phyloP scores from a whole-genome alignment of 2,329 filamentous ascomycete genomes.

The Coniochaeta sp. region DNA sequence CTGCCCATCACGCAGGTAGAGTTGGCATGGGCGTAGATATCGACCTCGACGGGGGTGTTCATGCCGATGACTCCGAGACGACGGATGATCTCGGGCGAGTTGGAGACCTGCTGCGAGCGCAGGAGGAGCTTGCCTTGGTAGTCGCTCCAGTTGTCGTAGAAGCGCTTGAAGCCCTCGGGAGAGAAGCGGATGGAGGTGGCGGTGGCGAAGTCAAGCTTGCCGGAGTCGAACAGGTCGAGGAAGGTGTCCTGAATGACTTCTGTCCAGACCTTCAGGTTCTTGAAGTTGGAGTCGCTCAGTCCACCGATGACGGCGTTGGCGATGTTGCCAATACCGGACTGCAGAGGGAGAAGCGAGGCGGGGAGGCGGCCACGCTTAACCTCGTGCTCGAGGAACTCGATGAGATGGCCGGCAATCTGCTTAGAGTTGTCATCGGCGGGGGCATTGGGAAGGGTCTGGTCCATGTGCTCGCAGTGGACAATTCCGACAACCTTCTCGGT shows the following conservation, averaged over 20 bases:
- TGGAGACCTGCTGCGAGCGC: slow-evolving; percentile 81
- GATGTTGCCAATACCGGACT: slow-evolving; percentile 89
- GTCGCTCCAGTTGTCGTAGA: slow-evolving; percentile 77
- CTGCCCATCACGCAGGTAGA: slow-evolving; percentile 82
- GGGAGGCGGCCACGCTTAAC: slow-evolving; percentile 72
- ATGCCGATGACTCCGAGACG: slow-evolving; percentile 84
- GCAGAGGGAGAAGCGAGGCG: slow-evolving; percentile 68
- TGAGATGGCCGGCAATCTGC: slow-evolving; percentile 71
- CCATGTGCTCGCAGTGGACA: slow-evolving; percentile 77
- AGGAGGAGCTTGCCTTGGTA: slow-evolving; percentile 80
- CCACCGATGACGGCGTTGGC: slow-evolving; percentile 88
- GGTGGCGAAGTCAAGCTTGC: slow-evolving; percentile 81
- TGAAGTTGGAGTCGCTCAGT: slow-evolving; percentile 73
- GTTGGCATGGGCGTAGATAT: slow-evolving; percentile 93
- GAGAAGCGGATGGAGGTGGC: slow-evolving; percentile 88
- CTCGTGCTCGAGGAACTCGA: slow-evolving; percentile 80
- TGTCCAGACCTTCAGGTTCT: slow-evolving; percentile 86
- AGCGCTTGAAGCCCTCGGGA: slow-evolving; percentile 82
- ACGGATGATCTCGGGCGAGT: slow-evolving; percentile 85
- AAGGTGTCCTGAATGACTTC: slow-evolving; percentile 91
- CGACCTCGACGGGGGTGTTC: slow-evolving; percentile 92
- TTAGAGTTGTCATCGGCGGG: slow-evolving; percentile 67
- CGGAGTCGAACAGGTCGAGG: slow-evolving; percentile 85
- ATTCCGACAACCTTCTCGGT: slow-evolving; percentile 76
- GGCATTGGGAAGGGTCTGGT: slow-evolving; percentile 66